These are phyloP conservation scores for Cyclocybe aegerita DNA, from an alignment of 768 basidiomycete species.

Conservation along the genomic window DNA sequence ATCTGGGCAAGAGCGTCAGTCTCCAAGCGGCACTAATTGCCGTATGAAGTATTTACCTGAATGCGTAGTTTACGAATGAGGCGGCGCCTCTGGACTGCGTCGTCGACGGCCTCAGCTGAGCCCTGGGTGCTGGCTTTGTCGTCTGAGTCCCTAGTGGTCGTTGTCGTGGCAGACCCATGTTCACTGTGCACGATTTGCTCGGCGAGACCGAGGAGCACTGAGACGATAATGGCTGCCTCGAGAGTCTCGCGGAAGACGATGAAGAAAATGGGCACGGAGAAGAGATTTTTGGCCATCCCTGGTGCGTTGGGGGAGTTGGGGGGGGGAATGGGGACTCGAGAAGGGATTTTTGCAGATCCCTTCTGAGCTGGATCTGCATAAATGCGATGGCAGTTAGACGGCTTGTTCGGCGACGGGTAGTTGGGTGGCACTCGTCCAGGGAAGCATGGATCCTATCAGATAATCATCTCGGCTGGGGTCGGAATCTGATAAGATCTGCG, in stretches of 20 bases:
- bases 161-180: constrained; percentile 13
- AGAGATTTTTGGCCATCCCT: constrained; percentile 70
- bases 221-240: constrained; percentile 90
- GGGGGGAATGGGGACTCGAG: constrained; percentile 11
- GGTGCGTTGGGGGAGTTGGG: constrained; percentile 9
- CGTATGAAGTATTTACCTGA: constrained; percentile 40
- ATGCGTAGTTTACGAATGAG: constrained; percentile 69
- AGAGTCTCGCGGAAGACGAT: constrained; percentile 95
- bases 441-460: constrained; percentile 21
- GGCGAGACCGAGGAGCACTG: constrained; percentile 88
- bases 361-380: constrained; percentile 5
- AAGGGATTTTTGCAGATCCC: neutral
- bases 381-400: constrained; percentile 13
- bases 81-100: constrained; percentile 32
- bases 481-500: constrained; percentile 35
- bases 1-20: constrained; percentile 44
- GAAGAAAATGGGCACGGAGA: constrained; percentile 93
- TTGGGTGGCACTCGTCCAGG: constrained; percentile 3
- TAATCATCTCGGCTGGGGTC: constrained; percentile 16
- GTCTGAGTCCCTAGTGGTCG: constrained; percentile 11
- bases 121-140: constrained; percentile 25
- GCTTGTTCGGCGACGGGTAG: constrained; percentile 10
- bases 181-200: constrained; percentile 70
- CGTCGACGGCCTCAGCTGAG: constrained; percentile 24
- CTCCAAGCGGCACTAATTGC: constrained; percentile 2